phyloP scores from a whole-genome alignment of 1,284 basidiomycete species.

The Irpex rosettiformis region DNA sequence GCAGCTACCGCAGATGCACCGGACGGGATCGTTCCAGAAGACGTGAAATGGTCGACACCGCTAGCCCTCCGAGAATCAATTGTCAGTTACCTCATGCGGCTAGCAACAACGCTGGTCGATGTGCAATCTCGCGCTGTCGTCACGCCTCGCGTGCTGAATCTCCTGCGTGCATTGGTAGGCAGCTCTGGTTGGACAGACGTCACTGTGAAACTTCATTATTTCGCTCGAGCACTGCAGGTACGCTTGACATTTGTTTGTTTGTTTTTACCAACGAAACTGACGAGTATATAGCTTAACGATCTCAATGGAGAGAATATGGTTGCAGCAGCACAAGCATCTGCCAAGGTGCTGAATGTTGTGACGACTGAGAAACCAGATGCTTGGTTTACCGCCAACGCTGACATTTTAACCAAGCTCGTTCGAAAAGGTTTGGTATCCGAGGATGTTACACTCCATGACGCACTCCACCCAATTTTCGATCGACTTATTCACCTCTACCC shows the following conservation, averaged over 20 bases:
- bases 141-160: constrained; percentile 72
- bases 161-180: constrained; percentile 82
- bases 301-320: constrained; percentile 65
- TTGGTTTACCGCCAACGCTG: constrained; percentile 80
- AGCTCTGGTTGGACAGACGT: constrained; percentile 92
- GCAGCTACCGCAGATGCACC: constrained; percentile 32
- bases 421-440: constrained; percentile 85
- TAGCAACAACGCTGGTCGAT: constrained; percentile 78
- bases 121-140: constrained; percentile 59
- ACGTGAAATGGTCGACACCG: constrained; percentile 67
- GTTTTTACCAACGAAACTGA: neutral
- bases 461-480: constrained; percentile 83
- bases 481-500: constrained; percentile 84
- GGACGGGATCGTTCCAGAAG: constrained; percentile 23
- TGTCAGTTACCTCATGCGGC: constrained; percentile 90
- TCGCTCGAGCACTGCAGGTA: constrained; percentile 81
- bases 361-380: constrained; percentile 79
- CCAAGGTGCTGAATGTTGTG: constrained; percentile 89
- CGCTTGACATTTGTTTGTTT: constrained; percentile 21
- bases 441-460: constrained; percentile 73
- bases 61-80: constrained; percentile 83
- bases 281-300: constrained; percentile 66
- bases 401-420: constrained; percentile 84
- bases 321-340: constrained; percentile 75
- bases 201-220: constrained; percentile 88